Conservation (phyloP, 2,329 filamentous ascomycete genomes). For the Talaromyces piceae region DNA sequence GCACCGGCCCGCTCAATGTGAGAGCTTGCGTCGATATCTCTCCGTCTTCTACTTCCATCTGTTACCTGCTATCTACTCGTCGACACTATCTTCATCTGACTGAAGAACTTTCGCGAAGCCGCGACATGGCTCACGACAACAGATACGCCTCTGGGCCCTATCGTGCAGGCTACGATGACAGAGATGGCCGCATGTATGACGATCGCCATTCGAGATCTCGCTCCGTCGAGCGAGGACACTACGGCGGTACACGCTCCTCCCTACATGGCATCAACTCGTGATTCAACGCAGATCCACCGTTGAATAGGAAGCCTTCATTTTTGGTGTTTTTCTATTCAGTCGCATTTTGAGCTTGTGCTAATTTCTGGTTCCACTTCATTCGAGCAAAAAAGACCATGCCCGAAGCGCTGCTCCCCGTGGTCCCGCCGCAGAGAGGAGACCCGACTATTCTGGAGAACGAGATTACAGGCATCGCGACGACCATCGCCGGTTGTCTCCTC, state of each 20-base stretch:
- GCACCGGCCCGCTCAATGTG: neutral
- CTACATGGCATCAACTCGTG: conserved; percentile 34
- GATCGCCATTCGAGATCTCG: conserved; percentile 36
- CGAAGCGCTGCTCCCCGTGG: conserved; percentile 26
- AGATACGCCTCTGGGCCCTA: conserved; percentile 19
- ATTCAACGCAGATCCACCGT: conserved; percentile 1
- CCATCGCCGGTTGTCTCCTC: conserved; percentile 29
- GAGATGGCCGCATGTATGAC: conserved; percentile 41
- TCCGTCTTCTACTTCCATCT: neutral
- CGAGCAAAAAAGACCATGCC: conserved; percentile 27
- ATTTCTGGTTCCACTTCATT: conserved; percentile 22
- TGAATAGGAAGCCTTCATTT: conserved; percentile 3
- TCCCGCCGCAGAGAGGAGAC: conserved; percentile 29
- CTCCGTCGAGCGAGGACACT: conserved; percentile 28
- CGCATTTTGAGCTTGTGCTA: conserved; percentile 27
- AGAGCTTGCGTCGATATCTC: neutral
- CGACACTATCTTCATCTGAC: neutral
- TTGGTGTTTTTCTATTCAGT: conserved; percentile 10
- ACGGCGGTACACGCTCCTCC: conserved; percentile 39
- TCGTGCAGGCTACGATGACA: conserved; percentile 24
- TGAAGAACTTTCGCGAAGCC: neutral
- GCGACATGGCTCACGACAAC: conserved; percentile 13
- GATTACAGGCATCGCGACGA: conserved; percentile 29
- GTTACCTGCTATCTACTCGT: neutral
- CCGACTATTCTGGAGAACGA: conserved; percentile 27